A percentile compares a stretch with the other conserved stretches of the same genome.
Evolutionary conservation across 176 grass and related monocot genomes (phyloP).

Genomic region (Triticum timopheevii): DNA sequence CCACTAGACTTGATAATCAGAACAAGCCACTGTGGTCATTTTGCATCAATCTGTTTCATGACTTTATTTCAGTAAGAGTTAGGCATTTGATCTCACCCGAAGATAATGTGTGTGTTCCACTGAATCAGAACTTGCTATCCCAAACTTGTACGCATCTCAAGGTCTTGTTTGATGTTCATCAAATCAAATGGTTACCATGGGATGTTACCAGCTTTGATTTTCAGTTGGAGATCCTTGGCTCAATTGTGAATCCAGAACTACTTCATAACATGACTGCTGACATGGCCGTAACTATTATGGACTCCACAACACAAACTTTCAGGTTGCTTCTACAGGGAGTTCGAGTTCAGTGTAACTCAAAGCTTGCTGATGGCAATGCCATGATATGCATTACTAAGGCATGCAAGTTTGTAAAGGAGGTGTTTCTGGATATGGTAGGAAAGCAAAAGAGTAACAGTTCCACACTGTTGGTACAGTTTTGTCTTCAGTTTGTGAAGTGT

Average conservation of each 20-base stretch:
- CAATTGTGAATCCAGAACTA: slow-evolving; percentile 51
- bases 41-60: slow-evolving; percentile 68
- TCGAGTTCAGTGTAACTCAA: slow-evolving; percentile 39
- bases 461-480: slow-evolving; percentile 34
- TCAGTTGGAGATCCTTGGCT: slow-evolving; percentile 61
- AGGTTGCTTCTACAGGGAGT: slow-evolving; percentile 63
- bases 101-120: slow-evolving; percentile 1
- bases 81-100: slow-evolving; percentile 10
- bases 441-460: slow-evolving; percentile 32
- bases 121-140: slow-evolving; percentile 14
- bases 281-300: slow-evolving; percentile 29
- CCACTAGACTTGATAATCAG: slow-evolving; percentile 36
- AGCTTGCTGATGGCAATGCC: slow-evolving; percentile 22
- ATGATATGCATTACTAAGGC: slow-evolving; percentile 41
- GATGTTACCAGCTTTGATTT: slow-evolving; percentile 47
- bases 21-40: slow-evolving; percentile 63
- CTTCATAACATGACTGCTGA: slow-evolving; percentile 45
- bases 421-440: slow-evolving; percentile 39
- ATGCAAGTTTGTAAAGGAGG: slow-evolving; percentile 55
- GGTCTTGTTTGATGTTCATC: slow-evolving; percentile 22
- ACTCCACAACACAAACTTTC: slow-evolving; percentile 54
- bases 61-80: slow-evolving; percentile 54
- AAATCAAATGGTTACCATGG: slow-evolving; percentile 86
- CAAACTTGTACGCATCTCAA: slow-evolving; percentile 33
- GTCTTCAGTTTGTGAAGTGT: slow-evolving; percentile 49